These are phyloP conservation scores for Imleria badia DNA, from an alignment of 768 basidiomycete species.

Conservation along the genomic window DNA sequence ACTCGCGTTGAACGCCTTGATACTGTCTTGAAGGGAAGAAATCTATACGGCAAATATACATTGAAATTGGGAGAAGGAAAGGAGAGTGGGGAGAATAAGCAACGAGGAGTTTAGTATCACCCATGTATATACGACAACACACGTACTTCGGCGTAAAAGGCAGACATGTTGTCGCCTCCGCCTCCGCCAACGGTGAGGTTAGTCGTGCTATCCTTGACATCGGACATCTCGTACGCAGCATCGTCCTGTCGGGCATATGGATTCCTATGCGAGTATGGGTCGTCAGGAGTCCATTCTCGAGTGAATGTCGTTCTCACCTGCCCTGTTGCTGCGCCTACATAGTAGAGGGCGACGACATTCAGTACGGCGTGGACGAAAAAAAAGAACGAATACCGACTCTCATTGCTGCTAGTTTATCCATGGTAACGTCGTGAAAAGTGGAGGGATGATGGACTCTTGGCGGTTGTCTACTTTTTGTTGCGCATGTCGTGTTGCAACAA, in stretches of 20 bases:
- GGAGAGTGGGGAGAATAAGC: not conserved
- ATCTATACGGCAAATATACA: constrained; percentile 46
- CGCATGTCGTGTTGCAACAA: constrained; percentile 8
- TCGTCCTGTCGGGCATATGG: constrained; percentile 69
- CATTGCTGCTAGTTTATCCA: constrained; percentile 90
- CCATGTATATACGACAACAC: not conserved
- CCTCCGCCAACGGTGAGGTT: constrained; percentile 41
- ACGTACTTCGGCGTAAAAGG: constrained; percentile 74
- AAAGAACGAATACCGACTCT: constrained; percentile 47
- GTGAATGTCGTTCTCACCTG: constrained; percentile 37
- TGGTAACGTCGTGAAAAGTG: constrained; percentile 55
- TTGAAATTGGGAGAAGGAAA: not conserved
- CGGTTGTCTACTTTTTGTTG: not conserved
- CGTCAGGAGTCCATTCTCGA: not conserved
- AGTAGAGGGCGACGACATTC: not conserved
- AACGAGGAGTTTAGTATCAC: not conserved
- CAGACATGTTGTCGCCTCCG: constrained; percentile 55
- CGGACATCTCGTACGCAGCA: constrained; percentile 66
- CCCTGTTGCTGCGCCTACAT: constrained; percentile 69
- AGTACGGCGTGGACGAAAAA: not conserved
- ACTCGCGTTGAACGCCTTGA: constrained; percentile 68
- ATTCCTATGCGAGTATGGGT: constrained; percentile 36
- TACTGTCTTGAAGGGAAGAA: constrained; percentile 67
- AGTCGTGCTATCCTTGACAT: constrained; percentile 58
- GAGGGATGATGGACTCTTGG: constrained; percentile 5